phyloP scores from a whole-genome alignment of 108 stramenopile genomes.

The Epipyxis sp. region DNA sequence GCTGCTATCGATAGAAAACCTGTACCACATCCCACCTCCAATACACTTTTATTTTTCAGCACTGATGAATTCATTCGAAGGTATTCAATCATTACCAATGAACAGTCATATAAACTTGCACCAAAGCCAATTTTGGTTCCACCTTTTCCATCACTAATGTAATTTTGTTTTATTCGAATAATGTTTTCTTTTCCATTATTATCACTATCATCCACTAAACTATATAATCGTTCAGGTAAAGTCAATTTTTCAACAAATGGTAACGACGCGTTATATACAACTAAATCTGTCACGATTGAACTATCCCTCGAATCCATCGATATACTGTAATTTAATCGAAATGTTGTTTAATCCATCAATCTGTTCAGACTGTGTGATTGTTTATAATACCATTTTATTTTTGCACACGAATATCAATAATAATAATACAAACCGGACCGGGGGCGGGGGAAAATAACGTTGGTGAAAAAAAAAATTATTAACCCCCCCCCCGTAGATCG shows the following conservation, averaged over 20 bases:
- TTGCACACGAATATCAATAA: too few species aligned
- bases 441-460: too few species aligned
- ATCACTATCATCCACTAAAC: neutral
- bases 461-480: too few species aligned
- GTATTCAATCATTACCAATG: constrained; percentile 33
- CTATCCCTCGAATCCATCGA: too few species aligned
- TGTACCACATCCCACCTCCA: constrained; percentile 15
- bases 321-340: too few species aligned
- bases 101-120: constrained; percentile 41
- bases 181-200: neutral
- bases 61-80: neutral
- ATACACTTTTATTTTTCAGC: neutral
- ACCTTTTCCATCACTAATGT: constrained; percentile 40
- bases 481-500: too few species aligned
- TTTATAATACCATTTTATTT: too few species aligned
- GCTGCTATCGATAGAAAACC: neutral
- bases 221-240: neutral
- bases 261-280: neutral
- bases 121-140: constrained; percentile 45
- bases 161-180: constrained; percentile 34
- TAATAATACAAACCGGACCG: too few species aligned
- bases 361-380: too few species aligned
- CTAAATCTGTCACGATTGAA: too few species aligned
- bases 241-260: neutral
- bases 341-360: too few species aligned